Base-by-base conservation (phyloP, 768 basidiomycete genomes). In the Fomitopsis pulvina region DNA sequence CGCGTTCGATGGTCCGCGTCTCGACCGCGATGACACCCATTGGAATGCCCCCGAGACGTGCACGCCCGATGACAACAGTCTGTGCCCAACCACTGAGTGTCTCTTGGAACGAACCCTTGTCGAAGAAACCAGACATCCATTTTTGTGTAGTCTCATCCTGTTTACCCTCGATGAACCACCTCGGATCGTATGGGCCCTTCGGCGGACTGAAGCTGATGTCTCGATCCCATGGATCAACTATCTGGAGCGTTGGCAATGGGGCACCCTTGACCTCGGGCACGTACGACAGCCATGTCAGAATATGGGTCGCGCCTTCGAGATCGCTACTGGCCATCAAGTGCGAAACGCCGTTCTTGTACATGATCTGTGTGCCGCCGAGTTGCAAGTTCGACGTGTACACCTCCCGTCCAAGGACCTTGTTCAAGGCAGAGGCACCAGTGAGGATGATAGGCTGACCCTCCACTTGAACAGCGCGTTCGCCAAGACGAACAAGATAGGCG, bases 281-380 rank as follows among this genome's bases (percentile, higher is more conserved):
- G 66, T 92, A 99, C 8, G 93, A 89, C 52, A 99, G 65, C 92
- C 96, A 99, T 57, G 92, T 81, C 40, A 97, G 72, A 57, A 98
- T 97, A 52, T 93, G 87, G 22, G 85, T 84, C 14, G 94, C 92
- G 51, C 96, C 96, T 67, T 98, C 91, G 28, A 99, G 73, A 65
- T 99, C 96, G 64, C 92, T 97, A 60, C 81, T 81, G 28, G 96
- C 94, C 3, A 92, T 94, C 51, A 98, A 73, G 66, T 99, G 96
- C 4, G 95, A 96, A 48, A 98, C 90, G 69, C 96, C 96, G 63
- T 99, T 99, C 81, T 97, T 97, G 81, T 92, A 89, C 96, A 99
- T 98, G 75, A 99, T 98, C 63, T 99, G 96, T n/a, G 96, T 98
- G 48, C 96, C 96, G 55, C 96, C 96, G 52, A 99, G 88, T 67